Evolutionary conservation across 768 basidiomycete species (phyloP), one percentile per base, ranked within the genome.

Genomic region (Suillus weaverae): DNA sequence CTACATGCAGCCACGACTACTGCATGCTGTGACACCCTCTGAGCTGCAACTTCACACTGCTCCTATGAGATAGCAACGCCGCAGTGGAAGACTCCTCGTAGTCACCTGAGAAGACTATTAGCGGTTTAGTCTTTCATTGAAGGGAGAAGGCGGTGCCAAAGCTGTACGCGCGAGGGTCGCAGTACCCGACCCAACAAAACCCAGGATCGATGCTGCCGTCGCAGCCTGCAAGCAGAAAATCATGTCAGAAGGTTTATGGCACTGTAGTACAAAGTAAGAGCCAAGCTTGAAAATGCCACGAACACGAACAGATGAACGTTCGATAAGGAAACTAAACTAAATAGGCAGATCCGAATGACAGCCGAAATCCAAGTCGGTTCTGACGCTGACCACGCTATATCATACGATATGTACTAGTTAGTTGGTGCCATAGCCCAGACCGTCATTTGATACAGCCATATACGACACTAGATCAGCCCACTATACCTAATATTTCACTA

Each of bases 401-500:
- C 57, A 59, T 59, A 54, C 53, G 53, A 54, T 54, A 54, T 33
- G 33, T n/a, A 35, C 53, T 53, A 46, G 30, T 32, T 50, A 6
- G 22, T 26, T 50, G 48, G 50, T 54, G 51, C 51, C 51, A 33
- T 11, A 54, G 20, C 53, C 33, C 11, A 3, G 10, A 54, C 39
- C 8, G 16, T 26, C 10, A 20, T 26, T 39, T 20, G 26, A 30
- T 39, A 26, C 26, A 33, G 53, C 51, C 51, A 53, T 32, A 53
- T 32, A 53, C 51, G 18, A 53, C 32, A 53, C 51, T 54, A 5
- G 53, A 59, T 59, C 57, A 20, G 57, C 18, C 57, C 57, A 59
- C 30, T 61, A 32, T 30, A 8, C 39, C 33, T 62, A 32, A 32
- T 62, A 50, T 59, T 60, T 51, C 56, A 60, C 55, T 61, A 62